Base-by-base conservation (phyloP, 2,329 filamentous ascomycete species). In the Claviceps citrina region DNA sequence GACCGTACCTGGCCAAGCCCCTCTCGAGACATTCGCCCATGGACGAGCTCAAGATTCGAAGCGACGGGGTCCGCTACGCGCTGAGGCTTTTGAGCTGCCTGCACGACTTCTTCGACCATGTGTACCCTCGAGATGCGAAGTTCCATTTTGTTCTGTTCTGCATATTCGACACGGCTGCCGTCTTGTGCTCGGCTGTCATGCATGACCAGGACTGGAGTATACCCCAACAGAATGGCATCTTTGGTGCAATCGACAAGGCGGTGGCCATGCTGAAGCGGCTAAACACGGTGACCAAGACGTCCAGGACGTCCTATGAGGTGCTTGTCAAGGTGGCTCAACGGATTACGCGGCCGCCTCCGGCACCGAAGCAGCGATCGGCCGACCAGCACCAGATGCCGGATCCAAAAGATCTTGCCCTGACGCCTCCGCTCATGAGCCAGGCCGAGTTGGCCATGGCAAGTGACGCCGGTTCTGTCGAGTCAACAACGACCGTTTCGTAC, bases 91-190 rank as follows among this genome's bases (percentile, higher is more conserved):
- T 71, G 44, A 43, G 50, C 3, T 53, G 57, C 1, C 54, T 66
- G 5, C 57, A 57, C 18, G 47, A 51, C 12, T 58, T 70, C 8
- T 67, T 69, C 38, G 53, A 65, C 15, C 56, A 63, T 27, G 55
- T 64, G 7, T 65, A 60, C 36, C 65, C 65, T 0, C 52, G 62
- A 10, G 65, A 69, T 33, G 59, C 62, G 5, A 68, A 66, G 27
- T 70, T 68, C 31, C 65, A 70, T 45, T 60, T 67, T 38, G 61
- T 67, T 5, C 54, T 67, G 0, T 72, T 71, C 41, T 57, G 59
- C 32, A 62, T 70, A 25, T 73, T 73, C 35, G 67, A 73, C 44
- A 68, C 65, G 0, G 61, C 67, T 1, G 65, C 68, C 0, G 55
- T 68, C 15, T 49, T 71, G 4, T 71, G 66, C 52, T 71, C 68